Evolutionary conservation across 805 yeast species (phyloP).

Genomic region (Isabelozyma heimii): DNA sequence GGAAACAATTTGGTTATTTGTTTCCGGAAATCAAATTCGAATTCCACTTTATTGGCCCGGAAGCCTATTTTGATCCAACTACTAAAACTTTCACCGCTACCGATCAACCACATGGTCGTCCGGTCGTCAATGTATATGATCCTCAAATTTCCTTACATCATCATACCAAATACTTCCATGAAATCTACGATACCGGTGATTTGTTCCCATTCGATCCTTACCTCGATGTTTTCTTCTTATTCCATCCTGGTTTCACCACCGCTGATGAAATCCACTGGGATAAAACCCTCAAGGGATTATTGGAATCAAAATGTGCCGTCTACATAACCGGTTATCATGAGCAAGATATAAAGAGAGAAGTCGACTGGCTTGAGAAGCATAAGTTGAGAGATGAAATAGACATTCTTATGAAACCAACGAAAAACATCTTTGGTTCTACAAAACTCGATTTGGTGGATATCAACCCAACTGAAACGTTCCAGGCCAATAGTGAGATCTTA

Average conservation of each 20-base stretch:
- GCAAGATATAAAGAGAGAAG: constrained; percentile 66
- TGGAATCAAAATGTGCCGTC: constrained; percentile 91
- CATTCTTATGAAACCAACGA: constrained; percentile 68
- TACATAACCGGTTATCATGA: constrained; percentile 89
- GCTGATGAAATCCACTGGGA: constrained; percentile 83
- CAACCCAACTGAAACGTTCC: constrained; percentile 91
- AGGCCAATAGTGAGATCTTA: constrained; percentile 83
- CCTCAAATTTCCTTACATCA: constrained; percentile 69
- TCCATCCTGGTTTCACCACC: constrained; percentile 93
- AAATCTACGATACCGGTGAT: constrained; percentile 86
- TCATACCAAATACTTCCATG: constrained; percentile 91
- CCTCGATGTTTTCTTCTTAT: constrained; percentile 84
- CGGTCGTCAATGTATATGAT: constrained; percentile 73
- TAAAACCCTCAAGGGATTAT: constrained; percentile 77
- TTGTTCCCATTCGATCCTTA: constrained; percentile 98
- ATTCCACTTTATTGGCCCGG: constrained; percentile 92
- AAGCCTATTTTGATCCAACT: constrained; percentile 71
- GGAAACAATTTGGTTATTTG: constrained; percentile 88
- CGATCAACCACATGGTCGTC: constrained; percentile 51
- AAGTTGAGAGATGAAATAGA: constrained; percentile 67
- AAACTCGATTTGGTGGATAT: constrained; percentile 93
- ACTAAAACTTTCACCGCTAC: constrained; percentile 57
- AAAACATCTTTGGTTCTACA: constrained; percentile 77
- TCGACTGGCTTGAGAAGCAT: constrained; percentile 68
- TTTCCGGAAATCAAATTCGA: constrained; percentile 84